Conservation (phyloP, 768 basidiomycete species). For the Macrolepiota dolichaula region DNA sequence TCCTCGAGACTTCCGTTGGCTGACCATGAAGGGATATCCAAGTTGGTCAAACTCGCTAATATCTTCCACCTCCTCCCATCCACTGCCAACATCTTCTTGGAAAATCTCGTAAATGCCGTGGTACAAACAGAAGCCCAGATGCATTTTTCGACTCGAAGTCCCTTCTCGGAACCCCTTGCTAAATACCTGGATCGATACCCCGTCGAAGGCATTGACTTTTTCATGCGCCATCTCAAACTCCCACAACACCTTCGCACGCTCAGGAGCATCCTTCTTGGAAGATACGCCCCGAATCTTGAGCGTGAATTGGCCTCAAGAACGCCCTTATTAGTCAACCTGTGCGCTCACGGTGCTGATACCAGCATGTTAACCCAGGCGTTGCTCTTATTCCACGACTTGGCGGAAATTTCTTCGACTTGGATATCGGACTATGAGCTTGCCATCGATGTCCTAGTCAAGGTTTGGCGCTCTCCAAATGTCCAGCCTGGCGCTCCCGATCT, state of each 20-base stretch:
- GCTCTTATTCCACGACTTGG: conserved; percentile 73
- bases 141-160: conserved; percentile 85
- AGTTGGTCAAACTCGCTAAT: conserved; percentile 92
- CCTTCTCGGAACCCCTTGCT: conserved; percentile 90
- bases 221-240: conserved; percentile 75
- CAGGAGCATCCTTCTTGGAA: conserved; percentile 77
- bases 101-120: conserved; percentile 80
- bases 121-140: conserved; percentile 91
- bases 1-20: conserved; percentile 77
- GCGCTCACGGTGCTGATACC: conserved; percentile 47
- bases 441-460: conserved; percentile 63
- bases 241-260: conserved; percentile 80
- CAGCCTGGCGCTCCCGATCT: conserved; percentile 46
- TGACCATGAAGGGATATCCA: conserved; percentile 89
- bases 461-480: conserved; percentile 64
- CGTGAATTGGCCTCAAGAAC: conserved; percentile 65
- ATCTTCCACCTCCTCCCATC: conserved; percentile 96
- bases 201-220: conserved; percentile 78
- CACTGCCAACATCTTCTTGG: conserved; percentile 88
- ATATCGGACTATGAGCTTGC: conserved; percentile 62
- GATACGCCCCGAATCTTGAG: conserved; percentile 71
- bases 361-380: conserved; percentile 65
- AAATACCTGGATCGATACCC: conserved; percentile 92
- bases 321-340: conserved; percentile 45
- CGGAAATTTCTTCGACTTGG: conserved; percentile 66